Evolutionary conservation across 768 basidiomycete species (phyloP), one percentile per base, ranked within the genome.

Genomic region (Xanthoconium purpureum): DNA sequence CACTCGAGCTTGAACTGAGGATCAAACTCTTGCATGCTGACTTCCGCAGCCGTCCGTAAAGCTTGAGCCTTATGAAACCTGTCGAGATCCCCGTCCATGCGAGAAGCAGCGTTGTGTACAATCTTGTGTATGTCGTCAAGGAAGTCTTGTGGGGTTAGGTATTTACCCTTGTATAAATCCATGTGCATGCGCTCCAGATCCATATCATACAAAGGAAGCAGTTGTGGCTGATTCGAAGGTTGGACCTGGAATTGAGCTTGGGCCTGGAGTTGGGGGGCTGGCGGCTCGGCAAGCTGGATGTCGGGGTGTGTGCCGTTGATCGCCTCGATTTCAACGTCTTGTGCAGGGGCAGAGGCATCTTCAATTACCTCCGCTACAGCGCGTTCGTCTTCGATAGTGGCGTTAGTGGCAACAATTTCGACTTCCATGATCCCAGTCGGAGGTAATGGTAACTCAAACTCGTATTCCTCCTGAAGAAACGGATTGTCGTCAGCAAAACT

Each of bases 141-240:
- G 77, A 99, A 97, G 53, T 91, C 87, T 54, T 87, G 83, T 0
- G 92, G 89, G 0, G 92, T 93, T 30, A 92, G 82, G 68, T 98
- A 99, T 39, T 85, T 84, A 39, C 85, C 85, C 66, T 84, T 87
- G 77, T 91, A 93, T 20, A 99, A 78, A 52, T 91, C 85, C 24
- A 78, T 76, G 63, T 95, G 90, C 83, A 99, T 93, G 59, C 82
- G 84, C 65, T 98, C 97, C 37, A 98, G 78, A 69, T 98, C 94
- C 80, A 98, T 87, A 65, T 95, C 85, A 66, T 83, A 91, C 17
- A 94, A 74, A 9, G 76, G 77, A 10, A 83, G 83, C 15, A 65
- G 44, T 29, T 50, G 70, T 17, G 74, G 75, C 10, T 75, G 75
- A 12, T 63, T 54, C 15, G 71, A 73, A 29, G 62, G 77, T 45